Evolutionary conservation across 306 rosid species (phyloP).

Genomic region (Vigna mungo): DNA sequence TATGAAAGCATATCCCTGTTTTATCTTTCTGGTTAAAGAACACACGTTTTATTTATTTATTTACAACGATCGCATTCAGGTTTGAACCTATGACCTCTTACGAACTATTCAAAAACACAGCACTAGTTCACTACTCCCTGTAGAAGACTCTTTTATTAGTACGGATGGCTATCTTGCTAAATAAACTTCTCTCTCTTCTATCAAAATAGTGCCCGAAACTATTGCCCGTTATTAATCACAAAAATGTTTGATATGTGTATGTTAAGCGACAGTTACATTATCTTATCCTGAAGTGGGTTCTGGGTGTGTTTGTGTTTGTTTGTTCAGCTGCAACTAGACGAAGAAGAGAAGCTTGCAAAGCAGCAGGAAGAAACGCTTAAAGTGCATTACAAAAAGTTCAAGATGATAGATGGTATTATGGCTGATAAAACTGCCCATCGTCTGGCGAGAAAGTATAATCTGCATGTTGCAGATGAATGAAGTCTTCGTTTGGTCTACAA

Average conservation of each 20-base stretch:
- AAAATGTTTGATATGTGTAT: conserved; percentile 3
- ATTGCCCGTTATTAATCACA: not conserved
- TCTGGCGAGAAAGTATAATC: conserved; percentile 58
- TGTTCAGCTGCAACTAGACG: conserved; percentile 57
- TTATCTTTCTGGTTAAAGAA: conserved; percentile 1
- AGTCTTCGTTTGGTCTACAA: conserved; percentile 1
- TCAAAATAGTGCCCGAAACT: conserved; percentile 15
- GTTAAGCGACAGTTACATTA: not conserved
- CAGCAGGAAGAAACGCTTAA: conserved; percentile 64
- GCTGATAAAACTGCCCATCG: conserved; percentile 65
- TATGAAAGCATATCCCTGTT: not conserved
- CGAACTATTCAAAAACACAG: not conserved
- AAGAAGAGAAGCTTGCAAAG: conserved; percentile 69
- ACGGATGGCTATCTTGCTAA: not conserved
- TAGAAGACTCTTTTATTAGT: not conserved
- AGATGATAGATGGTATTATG: conserved; percentile 57
- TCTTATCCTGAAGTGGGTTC: conserved; percentile 23
- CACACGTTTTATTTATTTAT: not conserved
- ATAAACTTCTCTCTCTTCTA: not conserved
- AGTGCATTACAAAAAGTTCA: conserved; percentile 61
- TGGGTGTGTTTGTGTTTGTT: not conserved
- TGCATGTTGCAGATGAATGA: conserved; percentile 50
- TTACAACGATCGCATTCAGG: not conserved
- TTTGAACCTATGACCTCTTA: not conserved
- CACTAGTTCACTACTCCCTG: not conserved